phyloP scores from a whole-genome alignment of 371 early-diverging fungal species.

The Hamiltosporidium magnivora region DNA sequence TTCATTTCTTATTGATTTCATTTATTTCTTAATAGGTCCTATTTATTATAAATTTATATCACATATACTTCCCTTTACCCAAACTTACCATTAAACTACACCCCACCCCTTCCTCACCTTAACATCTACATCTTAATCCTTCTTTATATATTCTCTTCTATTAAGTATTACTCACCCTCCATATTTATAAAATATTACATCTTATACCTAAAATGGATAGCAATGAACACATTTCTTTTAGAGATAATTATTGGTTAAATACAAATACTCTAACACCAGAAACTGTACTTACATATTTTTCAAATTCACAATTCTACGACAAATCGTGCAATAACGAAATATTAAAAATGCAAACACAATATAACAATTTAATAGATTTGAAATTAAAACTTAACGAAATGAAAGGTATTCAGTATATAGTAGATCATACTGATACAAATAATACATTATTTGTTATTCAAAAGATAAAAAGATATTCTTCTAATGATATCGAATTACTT shows the following conservation, averaged over 20 bases:
- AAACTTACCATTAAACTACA: no score
- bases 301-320: slow-evolving; percentile 84
- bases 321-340: slow-evolving; percentile 78
- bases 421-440: slow-evolving; percentile 5
- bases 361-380: slow-evolving; percentile 27
- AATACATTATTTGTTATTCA: slow-evolving; percentile 31
- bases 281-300: slow-evolving; percentile 81
- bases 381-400: slow-evolving; percentile 9
- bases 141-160: no score
- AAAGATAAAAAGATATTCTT: slow-evolving; percentile 5
- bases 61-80: no score
- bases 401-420: slow-evolving; percentile 27
- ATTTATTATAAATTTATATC: no score
- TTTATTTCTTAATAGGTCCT: no score
- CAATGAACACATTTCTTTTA: background rate
- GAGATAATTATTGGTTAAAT: background rate
- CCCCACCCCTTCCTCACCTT: no score
- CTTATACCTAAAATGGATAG: no score
- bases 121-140: no score
- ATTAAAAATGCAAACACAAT: slow-evolving; percentile 84
- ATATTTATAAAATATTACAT: no score
- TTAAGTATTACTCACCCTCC: no score
- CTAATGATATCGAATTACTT: background rate
- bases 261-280: slow-evolving; percentile 49
- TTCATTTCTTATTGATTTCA: no score